A percentile compares a stretch with the other conserved stretches of the same genome.
phyloP scores from a whole-genome alignment of 2,329 filamentous ascomycete species.

The Fusarium temperatum region DNA sequence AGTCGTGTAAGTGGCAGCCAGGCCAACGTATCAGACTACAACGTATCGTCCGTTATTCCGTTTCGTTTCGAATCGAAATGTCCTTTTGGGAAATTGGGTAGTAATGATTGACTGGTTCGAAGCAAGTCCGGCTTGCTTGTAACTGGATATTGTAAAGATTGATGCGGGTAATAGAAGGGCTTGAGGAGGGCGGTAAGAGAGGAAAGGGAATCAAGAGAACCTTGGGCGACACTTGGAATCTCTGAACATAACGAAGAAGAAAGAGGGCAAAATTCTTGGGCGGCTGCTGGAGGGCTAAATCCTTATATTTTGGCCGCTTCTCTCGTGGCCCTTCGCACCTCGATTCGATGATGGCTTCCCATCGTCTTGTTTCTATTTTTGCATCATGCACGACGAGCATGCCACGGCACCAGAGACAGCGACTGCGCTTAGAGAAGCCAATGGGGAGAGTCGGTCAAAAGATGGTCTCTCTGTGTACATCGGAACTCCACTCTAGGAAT shows the following conservation, averaged over 20 bases:
- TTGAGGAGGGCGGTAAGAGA: constrained; percentile 47
- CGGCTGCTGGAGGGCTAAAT: constrained; percentile 58
- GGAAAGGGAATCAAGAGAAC: constrained; percentile 51
- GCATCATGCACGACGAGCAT: constrained; percentile 43
- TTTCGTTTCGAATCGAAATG: constrained; percentile 32
- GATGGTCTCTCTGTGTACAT: constrained; percentile 38
- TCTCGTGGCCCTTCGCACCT: constrained; percentile 49
- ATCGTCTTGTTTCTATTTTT: constrained; percentile 51
- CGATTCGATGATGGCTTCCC: constrained; percentile 42
- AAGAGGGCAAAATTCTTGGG: constrained; percentile 53
- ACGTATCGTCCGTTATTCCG: constrained; percentile 22
- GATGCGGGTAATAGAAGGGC: constrained; percentile 41
- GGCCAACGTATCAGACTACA: constrained; percentile 44
- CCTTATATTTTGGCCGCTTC: constrained; percentile 66
- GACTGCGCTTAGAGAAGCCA: constrained; percentile 60
- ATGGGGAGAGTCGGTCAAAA: constrained; percentile 49
- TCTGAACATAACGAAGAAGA: constrained; percentile 52
- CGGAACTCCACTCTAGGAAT: constrained; percentile 43
- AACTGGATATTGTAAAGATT: constrained; percentile 48
- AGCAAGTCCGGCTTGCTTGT: constrained; percentile 70
- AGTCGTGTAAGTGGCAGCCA: constrained; percentile 40
- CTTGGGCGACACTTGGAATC: constrained; percentile 62
- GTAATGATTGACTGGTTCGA: constrained; percentile 62
- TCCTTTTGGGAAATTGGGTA: constrained; percentile 34
- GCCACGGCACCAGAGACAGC: constrained; percentile 43